These are phyloP conservation scores for Kodamaea nitidulidarum DNA, from an alignment of 805 yeast species.

Conservation along the genomic window DNA sequence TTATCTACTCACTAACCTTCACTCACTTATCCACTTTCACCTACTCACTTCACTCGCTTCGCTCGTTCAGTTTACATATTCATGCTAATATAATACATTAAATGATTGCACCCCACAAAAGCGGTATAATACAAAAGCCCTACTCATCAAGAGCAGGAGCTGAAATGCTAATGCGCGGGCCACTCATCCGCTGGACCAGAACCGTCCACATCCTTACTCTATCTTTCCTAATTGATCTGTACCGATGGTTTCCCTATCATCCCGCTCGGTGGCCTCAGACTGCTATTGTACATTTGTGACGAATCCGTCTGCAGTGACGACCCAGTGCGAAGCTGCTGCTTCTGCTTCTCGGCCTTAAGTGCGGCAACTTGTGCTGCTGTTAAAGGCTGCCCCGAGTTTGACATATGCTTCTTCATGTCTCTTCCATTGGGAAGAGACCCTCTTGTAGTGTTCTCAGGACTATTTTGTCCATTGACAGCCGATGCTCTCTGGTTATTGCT, in stretches of 20 bases:
- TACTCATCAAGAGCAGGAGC: constrained; percentile 6
- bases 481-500: constrained; percentile 2
- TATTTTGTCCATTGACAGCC: background rate
- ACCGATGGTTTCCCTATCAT: background rate
- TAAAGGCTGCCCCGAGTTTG: constrained; percentile 1
- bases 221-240: background rate
- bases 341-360: constrained; percentile 8
- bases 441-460: background rate
- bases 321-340: constrained; percentile 7
- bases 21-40: no score
- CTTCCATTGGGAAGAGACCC: background rate
- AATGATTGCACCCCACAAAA: background rate
- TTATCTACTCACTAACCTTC: no score
- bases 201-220: no score
- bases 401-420: constrained; percentile 2
- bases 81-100: constrained; percentile 4
- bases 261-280: background rate
- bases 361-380: constrained; percentile 8
- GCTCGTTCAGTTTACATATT: no score
- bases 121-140: constrained; percentile 2
- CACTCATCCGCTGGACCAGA: no score
- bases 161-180: background rate
- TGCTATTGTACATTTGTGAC: constrained; percentile 9
- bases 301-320: constrained; percentile 7
- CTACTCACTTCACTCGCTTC: no score